A percentile compares a stretch with the other conserved stretches of the same genome.
Evolutionary conservation across 2,329 filamentous ascomycete species (phyloP).

Genomic region (Zelopaecilomyces penicillatus): DNA sequence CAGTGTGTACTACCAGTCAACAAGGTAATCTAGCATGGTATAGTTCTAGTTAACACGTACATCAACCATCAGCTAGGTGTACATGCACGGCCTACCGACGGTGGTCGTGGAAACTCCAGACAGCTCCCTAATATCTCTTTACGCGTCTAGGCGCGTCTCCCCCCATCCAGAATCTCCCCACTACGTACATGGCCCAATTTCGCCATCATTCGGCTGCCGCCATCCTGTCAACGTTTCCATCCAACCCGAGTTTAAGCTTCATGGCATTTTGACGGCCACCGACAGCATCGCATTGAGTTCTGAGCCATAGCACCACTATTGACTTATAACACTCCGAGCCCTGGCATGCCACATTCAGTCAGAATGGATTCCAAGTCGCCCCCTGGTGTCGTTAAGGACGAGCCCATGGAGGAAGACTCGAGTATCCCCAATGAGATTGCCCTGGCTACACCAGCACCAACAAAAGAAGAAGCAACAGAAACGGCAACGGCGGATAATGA

Average conservation of each 20-base stretch:
- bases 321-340: neutral
- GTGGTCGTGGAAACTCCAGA: too few relatives aligned
- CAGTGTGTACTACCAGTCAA: too few relatives aligned
- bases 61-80: too few relatives aligned
- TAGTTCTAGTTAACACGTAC: too few relatives aligned
- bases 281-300: neutral
- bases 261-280: neutral
- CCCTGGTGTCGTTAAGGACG: conserved; percentile 21
- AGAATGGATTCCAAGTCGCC: conserved; percentile 22
- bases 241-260: neutral
- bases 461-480: neutral
- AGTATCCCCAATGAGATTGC: conserved; percentile 19
- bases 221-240: neutral
- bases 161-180: neutral
- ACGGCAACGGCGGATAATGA: conserved; percentile 22
- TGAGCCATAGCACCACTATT: neutral
- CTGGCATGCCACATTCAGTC: conserved; percentile 38
- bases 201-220: neutral
- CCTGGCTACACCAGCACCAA: conserved; percentile 11
- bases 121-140: neutral
- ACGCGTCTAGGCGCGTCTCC: conserved; percentile 8
- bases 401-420: conserved; percentile 27
- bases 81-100: too few relatives aligned
- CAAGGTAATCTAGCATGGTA: too few relatives aligned
- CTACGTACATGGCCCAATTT: too few relatives aligned